Evolutionary conservation across 1,284 basidiomycete species (phyloP), one percentile per base, ranked within the genome.

Genomic region (Malassezia sp.): DNA sequence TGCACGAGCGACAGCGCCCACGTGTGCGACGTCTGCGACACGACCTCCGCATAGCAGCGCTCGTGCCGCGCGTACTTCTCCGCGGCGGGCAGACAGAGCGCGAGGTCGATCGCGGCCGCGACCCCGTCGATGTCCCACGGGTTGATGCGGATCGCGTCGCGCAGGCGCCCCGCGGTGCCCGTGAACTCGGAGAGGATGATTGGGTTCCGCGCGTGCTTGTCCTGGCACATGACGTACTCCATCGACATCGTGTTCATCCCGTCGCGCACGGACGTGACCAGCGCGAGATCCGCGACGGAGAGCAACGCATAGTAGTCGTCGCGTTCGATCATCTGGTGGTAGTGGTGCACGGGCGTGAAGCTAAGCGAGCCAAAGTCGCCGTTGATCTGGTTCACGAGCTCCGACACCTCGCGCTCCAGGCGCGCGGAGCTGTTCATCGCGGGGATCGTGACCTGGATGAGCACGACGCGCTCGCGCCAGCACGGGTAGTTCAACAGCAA

Each of bases 261-360:
- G 67, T 97, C 91, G 23, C 91, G 81, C 6, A 96, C 78, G 0
- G 88, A 88, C 0, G 91, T 97, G 72, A 96, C 93, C 21, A 97
- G 82, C 7, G 85, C 90, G 18, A 97, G 77, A 71, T 96, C 91
- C 10, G 91, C 91, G 0, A 89, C 89, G 22, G 81, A 83, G 17
- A 97, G 77, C n/a, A 97, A 78, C 1, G 88, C 91, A 73, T 95
- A 96, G 74, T 95, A 97, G 73, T 97, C 91, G 72, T 96, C 88
- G 71, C 73, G 56, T 70, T 93, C 91, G 62, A 97, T 83, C 4
- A 87, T 83, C 74, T 97, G 91, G 73, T 97, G 91, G 39, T 96
- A 97, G 70, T 97, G 93, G 70, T 97, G 91, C n/a, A 96, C 86
- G 9, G 93, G 91, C 54, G 90, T 87, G 68, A 96, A 97, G 73